These are phyloP conservation scores for Mucor piriformis DNA, from an alignment of 371 early-diverging fungal genomes.

Conservation along the genomic window DNA sequence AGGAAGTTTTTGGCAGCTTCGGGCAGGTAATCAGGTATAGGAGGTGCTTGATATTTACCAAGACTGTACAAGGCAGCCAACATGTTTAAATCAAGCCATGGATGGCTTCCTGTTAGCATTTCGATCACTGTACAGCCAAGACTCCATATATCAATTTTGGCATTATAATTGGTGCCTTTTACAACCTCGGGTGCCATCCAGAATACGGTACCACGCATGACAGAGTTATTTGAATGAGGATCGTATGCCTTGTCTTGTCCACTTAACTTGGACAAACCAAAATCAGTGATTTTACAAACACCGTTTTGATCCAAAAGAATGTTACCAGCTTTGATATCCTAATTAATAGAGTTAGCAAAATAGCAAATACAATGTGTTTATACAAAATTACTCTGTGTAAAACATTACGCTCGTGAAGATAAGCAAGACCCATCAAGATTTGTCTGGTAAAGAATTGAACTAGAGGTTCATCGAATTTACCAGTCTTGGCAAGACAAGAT, in stretches of 20 bases:
- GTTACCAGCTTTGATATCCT: slow-evolving; percentile 95
- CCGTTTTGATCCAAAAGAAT: slow-evolving; percentile 90
- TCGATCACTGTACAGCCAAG: slow-evolving; percentile 96
- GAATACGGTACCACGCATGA: slow-evolving; percentile 64
- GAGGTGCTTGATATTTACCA: slow-evolving; percentile 81
- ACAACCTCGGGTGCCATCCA: slow-evolving; percentile 98
- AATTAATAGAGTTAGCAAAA: not conserved
- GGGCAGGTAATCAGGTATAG: slow-evolving; percentile 74
- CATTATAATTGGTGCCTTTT: slow-evolving; percentile 75
- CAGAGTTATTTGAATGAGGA: slow-evolving; percentile 49
- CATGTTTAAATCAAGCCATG: slow-evolving; percentile 87
- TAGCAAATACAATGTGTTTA: not conserved
- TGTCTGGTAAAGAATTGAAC: slow-evolving; percentile 87
- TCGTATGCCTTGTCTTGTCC: slow-evolving; percentile 56
- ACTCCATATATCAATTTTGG: slow-evolving; percentile 79
- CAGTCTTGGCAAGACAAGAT: slow-evolving; percentile 77
- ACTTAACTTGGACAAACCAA: slow-evolving; percentile 95
- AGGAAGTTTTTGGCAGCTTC: slow-evolving; percentile 77
- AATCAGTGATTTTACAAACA: slow-evolving; percentile 96
- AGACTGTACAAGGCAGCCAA: slow-evolving; percentile 87
- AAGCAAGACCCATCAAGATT: slow-evolving; percentile 90
- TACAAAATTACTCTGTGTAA: slow-evolving; percentile 79
- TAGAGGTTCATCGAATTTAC: slow-evolving; percentile 82
- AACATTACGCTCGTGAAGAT: slow-evolving; percentile 93
- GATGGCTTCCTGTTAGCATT: slow-evolving; percentile 93